phyloP scores from a whole-genome alignment of 345 rosid species.

The Arabidopsis arenosa region DNA sequence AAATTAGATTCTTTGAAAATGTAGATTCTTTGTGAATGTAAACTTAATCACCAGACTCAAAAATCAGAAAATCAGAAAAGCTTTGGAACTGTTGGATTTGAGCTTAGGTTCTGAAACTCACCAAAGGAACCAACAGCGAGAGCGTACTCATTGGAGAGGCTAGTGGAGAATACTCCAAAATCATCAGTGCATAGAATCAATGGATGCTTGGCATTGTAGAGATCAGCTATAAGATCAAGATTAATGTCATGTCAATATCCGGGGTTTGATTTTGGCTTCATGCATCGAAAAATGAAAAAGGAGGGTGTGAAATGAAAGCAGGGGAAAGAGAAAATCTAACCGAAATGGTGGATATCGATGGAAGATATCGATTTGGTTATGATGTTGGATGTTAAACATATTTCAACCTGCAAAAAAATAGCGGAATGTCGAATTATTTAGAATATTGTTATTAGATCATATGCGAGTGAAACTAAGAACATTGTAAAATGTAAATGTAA shows the following conservation, averaged over 20 bases:
- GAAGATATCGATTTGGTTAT: constrained; percentile 81
- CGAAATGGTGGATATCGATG: constrained; percentile 85
- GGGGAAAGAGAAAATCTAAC: constrained; percentile 50
- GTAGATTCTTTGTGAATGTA: constrained; percentile 4
- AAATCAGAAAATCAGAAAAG: constrained; percentile 2
- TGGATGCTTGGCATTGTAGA: constrained; percentile 76
- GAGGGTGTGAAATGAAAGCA: neutral
- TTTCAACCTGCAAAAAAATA: constrained; percentile 77
- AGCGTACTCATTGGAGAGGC: constrained; percentile 68
- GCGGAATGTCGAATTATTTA: no score
- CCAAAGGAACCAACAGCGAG: constrained; percentile 81
- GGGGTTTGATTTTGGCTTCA: neutral
- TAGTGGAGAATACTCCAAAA: constrained; percentile 85
- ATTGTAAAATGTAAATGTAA: neutral
- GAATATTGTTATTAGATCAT: no score
- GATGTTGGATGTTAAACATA: constrained; percentile 94
- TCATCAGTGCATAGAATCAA: constrained; percentile 87
- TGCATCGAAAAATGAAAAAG: neutral
- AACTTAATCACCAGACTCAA: neutral
- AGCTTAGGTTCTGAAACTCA: constrained; percentile 41
- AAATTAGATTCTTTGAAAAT: constrained; percentile 16
- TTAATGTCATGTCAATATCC: constrained; percentile 9
- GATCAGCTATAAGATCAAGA: constrained; percentile 59
- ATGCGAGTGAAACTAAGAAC: neutral
- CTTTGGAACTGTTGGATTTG: constrained; percentile 24